These are phyloP conservation scores for Tanozyma kutaoensis DNA, from an alignment of 805 yeast species.

Conservation along the genomic window DNA sequence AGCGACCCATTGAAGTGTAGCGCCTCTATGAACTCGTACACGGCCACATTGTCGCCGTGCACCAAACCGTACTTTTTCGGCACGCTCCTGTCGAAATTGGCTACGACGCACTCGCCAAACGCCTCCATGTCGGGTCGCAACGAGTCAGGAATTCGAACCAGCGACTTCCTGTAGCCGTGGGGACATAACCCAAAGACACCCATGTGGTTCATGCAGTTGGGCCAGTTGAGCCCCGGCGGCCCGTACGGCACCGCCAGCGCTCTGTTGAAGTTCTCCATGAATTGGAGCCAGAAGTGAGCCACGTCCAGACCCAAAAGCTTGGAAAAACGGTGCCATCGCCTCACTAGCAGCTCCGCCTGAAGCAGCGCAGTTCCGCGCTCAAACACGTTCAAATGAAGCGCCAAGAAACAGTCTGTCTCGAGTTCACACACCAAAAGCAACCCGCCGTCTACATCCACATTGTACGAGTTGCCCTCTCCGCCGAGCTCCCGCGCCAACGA, in stretches of 20 bases:
- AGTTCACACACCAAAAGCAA: constrained; percentile 12
- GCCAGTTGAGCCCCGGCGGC: constrained; percentile 17
- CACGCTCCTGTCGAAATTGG: constrained; percentile 10
- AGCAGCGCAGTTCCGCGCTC: constrained; percentile 3
- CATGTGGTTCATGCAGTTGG: constrained; percentile 17
- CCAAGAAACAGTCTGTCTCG: constrained; percentile 13
- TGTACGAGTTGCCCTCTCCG: constrained; percentile 3
- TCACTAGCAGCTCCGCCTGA: constrained; percentile 8
- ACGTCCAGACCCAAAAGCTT: constrained; percentile 8
- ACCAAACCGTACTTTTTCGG: constrained; percentile 22
- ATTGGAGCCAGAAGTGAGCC: constrained; percentile 15
- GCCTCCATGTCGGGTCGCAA: constrained; percentile 9
- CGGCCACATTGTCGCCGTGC: constrained; percentile 4
- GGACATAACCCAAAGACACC: constrained; percentile 23
- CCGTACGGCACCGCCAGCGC: constrained; percentile 8
- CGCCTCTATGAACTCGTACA: constrained; percentile 1
- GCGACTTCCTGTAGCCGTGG: constrained; percentile 14
- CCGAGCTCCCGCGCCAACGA: constrained; percentile 16
- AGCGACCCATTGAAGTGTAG: too few species aligned
- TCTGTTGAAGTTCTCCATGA: constrained; percentile 12
- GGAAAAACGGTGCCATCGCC: constrained; percentile 10
- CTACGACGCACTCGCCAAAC: constrained; percentile 4
- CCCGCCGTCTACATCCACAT: constrained; percentile 13
- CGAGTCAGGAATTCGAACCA: constrained; percentile 8
- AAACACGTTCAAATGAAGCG: constrained; percentile 14